Evolutionary conservation across 2,329 filamentous ascomycete species (phyloP).

Genomic region (Penicillium vulpinum): DNA sequence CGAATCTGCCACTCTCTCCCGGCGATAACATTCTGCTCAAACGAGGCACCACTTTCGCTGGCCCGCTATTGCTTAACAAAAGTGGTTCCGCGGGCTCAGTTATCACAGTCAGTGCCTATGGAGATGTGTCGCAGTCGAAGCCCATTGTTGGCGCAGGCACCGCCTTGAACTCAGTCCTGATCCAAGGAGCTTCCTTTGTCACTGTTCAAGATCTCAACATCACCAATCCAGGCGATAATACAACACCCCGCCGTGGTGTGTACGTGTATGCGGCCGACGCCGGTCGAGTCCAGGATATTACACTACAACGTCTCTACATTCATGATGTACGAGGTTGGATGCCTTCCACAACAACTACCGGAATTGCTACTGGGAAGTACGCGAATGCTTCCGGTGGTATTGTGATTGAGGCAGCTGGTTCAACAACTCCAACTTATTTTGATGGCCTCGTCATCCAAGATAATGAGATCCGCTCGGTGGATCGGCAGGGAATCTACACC

Average conservation of each 20-base stretch:
- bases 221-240: slow-evolving; percentile 3
- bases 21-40: not conserved
- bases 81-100: not conserved
- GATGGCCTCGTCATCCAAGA: not conserved
- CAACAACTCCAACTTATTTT: not conserved
- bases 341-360: slow-evolving; percentile 1
- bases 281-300: slow-evolving; percentile 1
- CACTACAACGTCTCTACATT: slow-evolving; percentile 2
- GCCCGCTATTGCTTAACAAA: not conserved
- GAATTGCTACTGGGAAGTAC: slow-evolving; percentile 1
- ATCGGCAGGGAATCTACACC: slow-evolving; percentile 7
- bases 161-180: not conserved
- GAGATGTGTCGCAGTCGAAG: not conserved
- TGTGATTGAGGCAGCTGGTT: slow-evolving; percentile 1
- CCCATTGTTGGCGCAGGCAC: not conserved
- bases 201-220: slow-evolving; percentile 5
- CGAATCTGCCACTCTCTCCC: not conserved
- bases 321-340: slow-evolving; percentile 3
- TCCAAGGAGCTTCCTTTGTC: not conserved
- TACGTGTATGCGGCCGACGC: not conserved
- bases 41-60: not conserved
- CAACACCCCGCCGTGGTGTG: not conserved
- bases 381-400: slow-evolving; percentile 1
- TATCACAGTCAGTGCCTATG: not conserved
- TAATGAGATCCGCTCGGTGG: not conserved